phyloP scores from a whole-genome alignment of 306 rosid genomes.

The Mucuna pruriens region DNA sequence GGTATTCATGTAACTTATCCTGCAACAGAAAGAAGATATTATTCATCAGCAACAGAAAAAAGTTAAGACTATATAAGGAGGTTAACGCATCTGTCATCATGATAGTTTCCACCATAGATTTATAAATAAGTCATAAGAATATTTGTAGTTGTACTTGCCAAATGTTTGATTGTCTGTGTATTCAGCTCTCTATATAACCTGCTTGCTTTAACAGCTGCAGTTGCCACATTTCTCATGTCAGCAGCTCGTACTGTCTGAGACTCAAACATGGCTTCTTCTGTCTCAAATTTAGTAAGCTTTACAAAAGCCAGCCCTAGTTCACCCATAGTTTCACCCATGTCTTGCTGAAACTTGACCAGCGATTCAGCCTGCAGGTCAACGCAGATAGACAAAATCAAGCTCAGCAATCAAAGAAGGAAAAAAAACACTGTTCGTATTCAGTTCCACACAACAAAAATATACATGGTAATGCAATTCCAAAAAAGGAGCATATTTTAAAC shows the following conservation, averaged over 20 bases:
- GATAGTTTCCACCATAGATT: constrained; percentile 2
- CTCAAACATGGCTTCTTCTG: constrained; percentile 68
- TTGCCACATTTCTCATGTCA: constrained; percentile 81
- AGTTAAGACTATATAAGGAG: neutral
- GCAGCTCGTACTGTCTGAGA: constrained; percentile 76
- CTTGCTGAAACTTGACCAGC: constrained; percentile 94
- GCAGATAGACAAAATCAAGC: constrained; percentile 14
- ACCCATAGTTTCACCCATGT: constrained; percentile 94
- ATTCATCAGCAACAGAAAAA: constrained; percentile 32
- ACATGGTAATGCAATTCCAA: constrained; percentile 17
- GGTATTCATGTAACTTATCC: constrained; percentile 97
- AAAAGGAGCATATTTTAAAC: constrained; percentile 23
- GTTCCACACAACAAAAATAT: constrained; percentile 19
- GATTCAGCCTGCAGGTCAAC: constrained; percentile 80
- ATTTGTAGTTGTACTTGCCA: constrained; percentile 53
- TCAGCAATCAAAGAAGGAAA: constrained; percentile 23
- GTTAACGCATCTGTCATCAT: constrained; percentile 6
- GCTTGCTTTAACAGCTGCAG: constrained; percentile 94
- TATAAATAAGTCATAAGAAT: constrained; percentile 5
- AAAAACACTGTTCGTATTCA: constrained; percentile 4
- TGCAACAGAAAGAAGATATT: constrained; percentile 48
- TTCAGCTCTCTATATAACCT: constrained; percentile 90
- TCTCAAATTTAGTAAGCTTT: constrained; percentile 90
- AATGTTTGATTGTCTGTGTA: constrained; percentile 92
- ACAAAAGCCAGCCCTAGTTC: constrained; percentile 89